These are phyloP conservation scores for Pachysandra terminalis DNA, from an alignment of 164 flowering plant genomes.

Conservation along the genomic window DNA sequence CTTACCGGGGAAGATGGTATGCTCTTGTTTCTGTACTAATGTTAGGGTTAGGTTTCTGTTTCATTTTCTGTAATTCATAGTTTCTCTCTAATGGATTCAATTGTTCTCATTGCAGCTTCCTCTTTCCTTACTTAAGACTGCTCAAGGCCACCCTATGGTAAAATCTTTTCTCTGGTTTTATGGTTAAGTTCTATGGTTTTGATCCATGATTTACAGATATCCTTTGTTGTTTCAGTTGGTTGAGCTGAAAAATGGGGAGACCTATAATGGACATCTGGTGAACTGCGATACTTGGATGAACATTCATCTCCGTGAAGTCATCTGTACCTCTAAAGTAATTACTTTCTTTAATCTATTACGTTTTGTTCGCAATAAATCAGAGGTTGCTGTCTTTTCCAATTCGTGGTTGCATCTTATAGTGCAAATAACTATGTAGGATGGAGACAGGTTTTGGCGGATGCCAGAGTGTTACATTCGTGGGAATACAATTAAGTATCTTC, in stretches of 20 bases:
- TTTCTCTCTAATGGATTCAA: background rate
- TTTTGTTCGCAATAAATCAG: background rate
- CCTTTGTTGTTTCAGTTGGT: slow-evolving; percentile 55
- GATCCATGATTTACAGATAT: background rate
- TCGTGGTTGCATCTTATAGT: slow-evolving; percentile 4
- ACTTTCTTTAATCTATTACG: background rate
- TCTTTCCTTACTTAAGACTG: slow-evolving; percentile 82
- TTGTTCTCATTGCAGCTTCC: slow-evolving; percentile 61
- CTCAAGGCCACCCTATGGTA: slow-evolving; percentile 99
- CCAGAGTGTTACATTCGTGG: slow-evolving; percentile 98
- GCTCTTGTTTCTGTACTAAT: background rate
- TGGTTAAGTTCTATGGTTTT: background rate
- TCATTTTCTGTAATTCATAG: background rate
- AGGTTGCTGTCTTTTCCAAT: background rate
- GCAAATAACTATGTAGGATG: slow-evolving; percentile 51
- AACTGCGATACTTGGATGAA: slow-evolving; percentile 53
- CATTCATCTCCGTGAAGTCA: slow-evolving; percentile 93
- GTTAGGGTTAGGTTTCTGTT: background rate
- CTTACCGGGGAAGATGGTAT: slow-evolving; percentile 10
- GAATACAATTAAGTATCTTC: slow-evolving; percentile 93
- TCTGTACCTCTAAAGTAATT: slow-evolving; percentile 87
- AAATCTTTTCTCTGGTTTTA: slow-evolving; percentile 11
- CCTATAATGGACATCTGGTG: slow-evolving; percentile 96
- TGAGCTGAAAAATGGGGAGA: slow-evolving; percentile 96
- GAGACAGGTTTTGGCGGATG: slow-evolving; percentile 98